Base-by-base conservation (phyloP, 768 basidiomycete genomes). In the Lyophyllum atratum region DNA sequence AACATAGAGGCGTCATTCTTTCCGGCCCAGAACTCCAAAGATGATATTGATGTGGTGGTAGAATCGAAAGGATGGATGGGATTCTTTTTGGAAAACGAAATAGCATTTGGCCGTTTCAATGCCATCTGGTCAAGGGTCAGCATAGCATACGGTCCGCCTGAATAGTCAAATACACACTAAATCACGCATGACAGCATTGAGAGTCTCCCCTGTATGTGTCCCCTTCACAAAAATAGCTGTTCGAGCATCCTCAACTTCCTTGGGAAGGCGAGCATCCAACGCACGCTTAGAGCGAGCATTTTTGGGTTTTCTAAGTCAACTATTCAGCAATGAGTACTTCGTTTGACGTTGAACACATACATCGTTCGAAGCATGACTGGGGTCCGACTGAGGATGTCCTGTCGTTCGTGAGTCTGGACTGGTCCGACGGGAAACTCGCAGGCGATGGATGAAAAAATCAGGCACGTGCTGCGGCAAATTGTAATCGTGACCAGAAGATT, bases 1-100 rank as follows among this genome's bases (percentile, higher is more conserved):
- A 98, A 97, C 68, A 98, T 77, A 2, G 88, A 88, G 2, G 95
- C 94, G 64, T 98, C 97, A 73, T 98, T 98, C 75, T 98, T 99
- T 12, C 77, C 67, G 1, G 89, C 79, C 93, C 95, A 99, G 71
- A 98, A 98, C 62, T 92, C 93, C 29, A 99, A 78, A 1, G 93
- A 93, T 1, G 76, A 70, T 48, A 67, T 64, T 47, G 75, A 75
- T 22, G 65, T 67, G 3, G 86, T 74, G 21, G 82, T 68, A 55
- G 91, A 81, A 64, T 98, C 96, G 68, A 99, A 98, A 4, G 97
- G 97, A 39, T 89, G 87, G 11, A 98, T 83, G 24, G 74, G 69
- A 70, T 98, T 98, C 73, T 97, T 96, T 72, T 95, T 97, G 45
- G 89, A 91, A 76, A 98, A 99, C 12, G 93, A 84, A 59, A 98